Conservation (phyloP, 2,329 filamentous ascomycete species). For the Verticillium nonalfalfae region DNA sequence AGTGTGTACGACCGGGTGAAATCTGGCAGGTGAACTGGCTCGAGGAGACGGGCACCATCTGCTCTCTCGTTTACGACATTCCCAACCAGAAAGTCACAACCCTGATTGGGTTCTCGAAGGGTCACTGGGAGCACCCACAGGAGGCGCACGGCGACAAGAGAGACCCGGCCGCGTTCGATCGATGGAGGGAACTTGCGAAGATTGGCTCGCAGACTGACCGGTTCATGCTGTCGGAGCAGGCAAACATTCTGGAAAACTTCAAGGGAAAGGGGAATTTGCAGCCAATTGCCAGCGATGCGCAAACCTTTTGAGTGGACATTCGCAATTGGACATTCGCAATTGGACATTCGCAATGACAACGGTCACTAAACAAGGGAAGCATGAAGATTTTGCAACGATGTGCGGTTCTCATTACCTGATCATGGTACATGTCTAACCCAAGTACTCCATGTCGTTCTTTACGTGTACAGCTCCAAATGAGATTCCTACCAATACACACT, state of each 20-base stretch:
- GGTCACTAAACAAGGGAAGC: no score
- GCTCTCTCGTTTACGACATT: slow-evolving; percentile 51
- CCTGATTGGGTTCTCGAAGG: slow-evolving; percentile 46
- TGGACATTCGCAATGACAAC: no score
- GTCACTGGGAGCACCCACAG: slow-evolving; percentile 45
- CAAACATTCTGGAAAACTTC: slow-evolving; percentile 41
- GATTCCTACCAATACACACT: background rate
- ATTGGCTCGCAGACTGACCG: slow-evolving; percentile 44
- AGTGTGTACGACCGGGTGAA: slow-evolving; percentile 51
- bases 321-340: no score
- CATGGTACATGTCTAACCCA: no score
- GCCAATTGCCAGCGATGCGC: slow-evolving; percentile 30
- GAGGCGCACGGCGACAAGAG: slow-evolving; percentile 51
- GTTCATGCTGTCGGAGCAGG: slow-evolving; percentile 47
- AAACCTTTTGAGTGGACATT: slow-evolving; percentile 13
- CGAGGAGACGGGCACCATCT: slow-evolving; percentile 52
- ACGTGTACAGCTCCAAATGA: no score
- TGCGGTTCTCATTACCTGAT: no score
- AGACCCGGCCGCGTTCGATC: slow-evolving; percentile 38
- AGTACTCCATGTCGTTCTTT: no score
- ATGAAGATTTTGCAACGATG: no score
- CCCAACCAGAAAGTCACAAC: slow-evolving; percentile 39
- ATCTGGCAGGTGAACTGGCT: slow-evolving; percentile 57
- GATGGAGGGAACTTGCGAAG: slow-evolving; percentile 42
- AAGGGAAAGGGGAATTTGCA: slow-evolving; percentile 39